Evolutionary conservation across 306 rosid genomes (phyloP), one percentile per base, ranked within the genome.

Genomic region (Gynostemma pentaphyllum): DNA sequence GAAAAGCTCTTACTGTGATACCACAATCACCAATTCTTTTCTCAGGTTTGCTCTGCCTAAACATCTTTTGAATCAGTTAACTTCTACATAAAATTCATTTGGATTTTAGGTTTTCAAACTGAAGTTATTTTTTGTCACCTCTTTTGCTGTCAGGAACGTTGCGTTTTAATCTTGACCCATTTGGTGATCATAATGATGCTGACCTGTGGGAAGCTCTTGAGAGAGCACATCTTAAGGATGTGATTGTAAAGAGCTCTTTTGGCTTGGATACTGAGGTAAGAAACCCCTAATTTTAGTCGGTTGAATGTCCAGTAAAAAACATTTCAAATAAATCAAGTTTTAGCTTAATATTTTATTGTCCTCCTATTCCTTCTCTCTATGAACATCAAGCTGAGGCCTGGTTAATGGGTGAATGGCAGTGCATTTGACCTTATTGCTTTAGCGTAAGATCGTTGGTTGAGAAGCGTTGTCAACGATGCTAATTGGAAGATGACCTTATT

Each of bases 1-100:
- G 96, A 39, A 81, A 75, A 74, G 82, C 75, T 67, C 91, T 87
- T 13, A 80, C 91, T 27, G 82, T 90, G 81, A 90, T 90, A 71
- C 97, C 97, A 13, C 97, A 87, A 64, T 76, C 96, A 8, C 97
- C 97, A 0, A 83, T 87, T 67, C 87, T 90, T 45, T 90, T 87
- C 75, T 90, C 97, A 12, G 97, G 97, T 83, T 72, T 69, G 75
- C 70, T 34, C 22, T 22, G 10, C 13, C n/a, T 22, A 14, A 7
- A 49, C 19, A 9, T 36, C n/a, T 28, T 62, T 21, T 39, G 16
- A 24, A 47, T 65, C n/a, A n/a, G n/a, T n/a, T n/a, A n/a, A n/a
- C n/a, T n/a, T n/a, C n/a, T n/a, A n/a, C n/a, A n/a, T n/a, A n/a
- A n/a, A n/a, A n/a, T n/a, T n/a, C n/a, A n/a, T n/a, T 23, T 36